Conservation (phyloP, 441 rosid genomes). For the Viola pubescens region DNA sequence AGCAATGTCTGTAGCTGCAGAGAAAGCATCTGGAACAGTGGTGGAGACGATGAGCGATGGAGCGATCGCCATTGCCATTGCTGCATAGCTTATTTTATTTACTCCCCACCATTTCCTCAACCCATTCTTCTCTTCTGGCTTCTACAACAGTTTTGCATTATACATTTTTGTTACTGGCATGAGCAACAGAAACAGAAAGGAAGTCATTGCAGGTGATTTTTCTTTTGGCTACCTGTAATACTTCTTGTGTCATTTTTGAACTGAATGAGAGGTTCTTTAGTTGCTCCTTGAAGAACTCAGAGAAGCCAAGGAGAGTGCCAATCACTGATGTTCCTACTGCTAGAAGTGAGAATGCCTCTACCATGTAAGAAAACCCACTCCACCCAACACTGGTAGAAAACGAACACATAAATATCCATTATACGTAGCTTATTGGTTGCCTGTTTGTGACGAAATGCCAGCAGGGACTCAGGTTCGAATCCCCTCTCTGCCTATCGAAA, state of each 20-base stretch:
- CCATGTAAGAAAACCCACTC: slow-evolving; percentile 44
- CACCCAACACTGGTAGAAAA: slow-evolving; percentile 31
- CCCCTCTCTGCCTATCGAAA: no score
- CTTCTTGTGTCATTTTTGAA: slow-evolving; percentile 10
- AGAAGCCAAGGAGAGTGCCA: slow-evolving; percentile 51
- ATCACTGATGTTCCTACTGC: slow-evolving; percentile 52
- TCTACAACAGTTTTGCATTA: slow-evolving; percentile 9
- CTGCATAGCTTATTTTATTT: slow-evolving; percentile 34
- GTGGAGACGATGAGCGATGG: slow-evolving; percentile 44
- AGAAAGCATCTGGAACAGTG: slow-evolving; percentile 53
- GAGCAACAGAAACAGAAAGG: neutral
- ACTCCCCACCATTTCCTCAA: slow-evolving; percentile 31
- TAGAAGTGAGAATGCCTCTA: slow-evolving; percentile 53
- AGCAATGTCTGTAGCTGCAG: slow-evolving; percentile 53
- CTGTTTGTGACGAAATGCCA: no score
- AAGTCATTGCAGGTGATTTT: neutral
- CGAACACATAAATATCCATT: no score
- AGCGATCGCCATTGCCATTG: slow-evolving; percentile 37
- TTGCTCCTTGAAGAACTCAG: slow-evolving; percentile 62
- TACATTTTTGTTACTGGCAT: neutral
- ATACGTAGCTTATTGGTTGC: no score
- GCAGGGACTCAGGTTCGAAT: no score
- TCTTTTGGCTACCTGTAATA: slow-evolving; percentile 14
- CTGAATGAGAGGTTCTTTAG: slow-evolving; percentile 21
- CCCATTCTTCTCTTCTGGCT: slow-evolving; percentile 13